Percentiles rank a stretch among this genome's conserved stretches.
phyloP scores from a whole-genome alignment of 805 yeast species.

The Saturnispora bothae region DNA sequence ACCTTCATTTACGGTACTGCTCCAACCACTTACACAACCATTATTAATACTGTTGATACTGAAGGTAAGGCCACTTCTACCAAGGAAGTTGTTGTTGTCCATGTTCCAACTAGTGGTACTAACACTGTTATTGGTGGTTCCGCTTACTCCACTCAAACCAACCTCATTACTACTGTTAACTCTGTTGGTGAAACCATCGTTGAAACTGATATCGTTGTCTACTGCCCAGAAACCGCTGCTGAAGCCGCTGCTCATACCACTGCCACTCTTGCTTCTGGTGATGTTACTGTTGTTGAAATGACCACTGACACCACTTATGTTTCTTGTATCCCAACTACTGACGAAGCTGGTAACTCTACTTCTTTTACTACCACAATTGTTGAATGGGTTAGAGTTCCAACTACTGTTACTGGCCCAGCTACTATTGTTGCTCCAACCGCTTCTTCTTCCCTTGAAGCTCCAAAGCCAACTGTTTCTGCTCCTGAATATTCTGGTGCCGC shows the following conservation, averaged over 20 bases:
- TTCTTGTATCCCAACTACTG: background rate
- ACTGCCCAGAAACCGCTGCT: background rate
- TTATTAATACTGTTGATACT: no score
- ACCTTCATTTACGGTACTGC: background rate
- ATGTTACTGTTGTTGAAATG: background rate
- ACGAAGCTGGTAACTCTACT: slow-evolving; percentile 3
- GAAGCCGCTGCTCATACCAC: background rate
- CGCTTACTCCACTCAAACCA: no score
- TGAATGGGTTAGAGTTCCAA: background rate
- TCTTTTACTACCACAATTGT: background rate
- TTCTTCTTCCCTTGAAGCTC: background rate
- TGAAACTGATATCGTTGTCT: background rate
- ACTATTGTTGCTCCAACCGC: background rate
- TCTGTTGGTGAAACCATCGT: background rate
- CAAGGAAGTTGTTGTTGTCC: no score
- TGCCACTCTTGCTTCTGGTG: background rate
- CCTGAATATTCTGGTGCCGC: background rate
- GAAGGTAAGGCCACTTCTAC: no score
- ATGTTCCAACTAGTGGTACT: no score
- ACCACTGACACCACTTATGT: background rate
- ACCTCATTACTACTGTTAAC: background rate
- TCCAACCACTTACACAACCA: background rate
- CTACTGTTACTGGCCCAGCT: background rate
- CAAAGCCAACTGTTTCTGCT: background rate
- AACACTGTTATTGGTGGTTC: no score